Evolutionary conservation across 371 early-diverging fungal species (phyloP).

Genomic region (Rhizopus arrhizus): DNA sequence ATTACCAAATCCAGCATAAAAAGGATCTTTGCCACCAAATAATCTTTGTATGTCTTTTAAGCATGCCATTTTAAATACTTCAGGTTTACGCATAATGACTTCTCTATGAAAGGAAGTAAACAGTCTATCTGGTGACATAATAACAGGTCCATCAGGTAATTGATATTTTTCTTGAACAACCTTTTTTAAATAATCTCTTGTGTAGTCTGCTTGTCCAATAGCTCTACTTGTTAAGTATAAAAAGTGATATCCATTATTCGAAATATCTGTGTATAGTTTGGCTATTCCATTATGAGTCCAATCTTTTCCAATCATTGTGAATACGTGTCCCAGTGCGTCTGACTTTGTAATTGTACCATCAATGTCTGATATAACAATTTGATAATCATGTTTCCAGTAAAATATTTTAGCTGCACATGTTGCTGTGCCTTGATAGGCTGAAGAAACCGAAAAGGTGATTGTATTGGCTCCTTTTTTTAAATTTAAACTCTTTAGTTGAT

Average conservation of each 20-base stretch:
- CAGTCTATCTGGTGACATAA: conserved; percentile 96
- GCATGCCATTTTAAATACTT: conserved; percentile 98
- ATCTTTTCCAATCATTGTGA: conserved; percentile 97
- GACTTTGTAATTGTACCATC: conserved; percentile 99
- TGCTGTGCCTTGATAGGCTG: conserved; percentile 77
- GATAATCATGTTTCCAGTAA: conserved; percentile 84
- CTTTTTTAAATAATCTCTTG: conserved; percentile 88
- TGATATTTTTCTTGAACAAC: conserved; percentile 88
- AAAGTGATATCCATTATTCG: conserved; percentile 95
- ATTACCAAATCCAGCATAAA: conserved; percentile 99
- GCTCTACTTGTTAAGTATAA: conserved; percentile 97
- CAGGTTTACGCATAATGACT: conserved; percentile 93
- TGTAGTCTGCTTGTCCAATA: conserved; percentile 94
- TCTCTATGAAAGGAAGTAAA: conserved; percentile 94
- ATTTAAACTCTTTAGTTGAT: conserved; percentile 82
- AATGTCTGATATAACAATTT: conserved; percentile 97
- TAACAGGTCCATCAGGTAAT: conserved; percentile 96
- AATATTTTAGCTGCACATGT: conserved; percentile 84
- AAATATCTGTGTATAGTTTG: conserved; percentile 92
- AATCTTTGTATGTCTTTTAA: conserved; percentile 89
- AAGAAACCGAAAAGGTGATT: conserved; percentile 85
- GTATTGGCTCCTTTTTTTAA: conserved; percentile 91
- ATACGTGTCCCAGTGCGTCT: conserved; percentile 96
- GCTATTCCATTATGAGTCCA: conserved; percentile 99
- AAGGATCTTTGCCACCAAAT: conserved; percentile 83